phyloP scores from a whole-genome alignment of 2,329 filamentous ascomycete genomes.

The Rhinocladiella mackenziei region DNA sequence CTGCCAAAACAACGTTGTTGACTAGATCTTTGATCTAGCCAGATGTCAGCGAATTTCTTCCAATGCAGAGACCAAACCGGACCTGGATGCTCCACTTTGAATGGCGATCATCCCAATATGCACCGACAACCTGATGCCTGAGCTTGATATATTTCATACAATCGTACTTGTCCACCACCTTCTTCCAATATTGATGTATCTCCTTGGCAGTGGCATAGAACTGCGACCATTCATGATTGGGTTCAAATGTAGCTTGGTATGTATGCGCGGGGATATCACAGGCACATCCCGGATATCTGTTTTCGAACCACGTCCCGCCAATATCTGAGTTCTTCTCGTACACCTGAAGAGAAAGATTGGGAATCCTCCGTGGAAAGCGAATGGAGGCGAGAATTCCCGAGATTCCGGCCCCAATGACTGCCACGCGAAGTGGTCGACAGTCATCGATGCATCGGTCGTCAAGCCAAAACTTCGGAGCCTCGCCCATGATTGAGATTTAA shows the following conservation, averaged over 20 bases:
- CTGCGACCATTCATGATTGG: slow-evolving; percentile 44
- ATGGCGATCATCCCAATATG: slow-evolving; percentile 45
- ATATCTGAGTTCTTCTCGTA: slow-evolving; percentile 30
- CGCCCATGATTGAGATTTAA: no score
- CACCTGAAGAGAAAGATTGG: not conserved
- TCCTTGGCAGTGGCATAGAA: slow-evolving; percentile 45
- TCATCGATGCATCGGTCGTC: slow-evolving; percentile 1
- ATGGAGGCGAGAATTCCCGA: not conserved
- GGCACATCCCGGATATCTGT: slow-evolving; percentile 35
- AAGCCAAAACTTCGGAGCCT: slow-evolving; percentile 1
- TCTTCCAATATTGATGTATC: slow-evolving; percentile 46
- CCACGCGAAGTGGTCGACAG: not conserved
- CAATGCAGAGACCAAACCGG: slow-evolving; percentile 12
- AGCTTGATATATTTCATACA: slow-evolving; percentile 51
- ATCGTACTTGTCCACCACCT: slow-evolving; percentile 47
- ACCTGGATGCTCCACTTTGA: slow-evolving; percentile 42
- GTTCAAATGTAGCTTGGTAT: slow-evolving; percentile 43
- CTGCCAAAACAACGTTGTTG: slow-evolving; percentile 38
- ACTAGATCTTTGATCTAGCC: slow-evolving; percentile 41
- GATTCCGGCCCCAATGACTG: slow-evolving; percentile 1
- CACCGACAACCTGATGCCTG: slow-evolving; percentile 44
- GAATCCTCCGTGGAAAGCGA: not conserved
- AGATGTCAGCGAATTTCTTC: not conserved
- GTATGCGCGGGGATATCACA: slow-evolving; percentile 34
- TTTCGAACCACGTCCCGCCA: slow-evolving; percentile 43